Conservation (phyloP, 1,284 basidiomycete species). For the Coriolopsis trogii region DNA sequence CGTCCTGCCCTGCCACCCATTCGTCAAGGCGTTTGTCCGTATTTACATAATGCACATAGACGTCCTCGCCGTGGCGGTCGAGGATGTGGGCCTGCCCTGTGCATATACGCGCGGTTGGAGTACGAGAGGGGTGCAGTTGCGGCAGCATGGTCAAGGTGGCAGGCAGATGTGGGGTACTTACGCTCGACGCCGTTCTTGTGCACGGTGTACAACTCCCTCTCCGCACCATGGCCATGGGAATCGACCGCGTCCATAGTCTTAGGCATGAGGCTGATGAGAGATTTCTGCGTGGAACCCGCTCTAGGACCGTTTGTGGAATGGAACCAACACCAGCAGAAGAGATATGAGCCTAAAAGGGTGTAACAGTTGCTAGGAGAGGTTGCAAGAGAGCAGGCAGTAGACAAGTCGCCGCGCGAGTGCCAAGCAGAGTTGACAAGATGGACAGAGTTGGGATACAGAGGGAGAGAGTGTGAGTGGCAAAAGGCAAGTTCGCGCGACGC, state of each 20-base stretch:
- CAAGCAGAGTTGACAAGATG: not conserved
- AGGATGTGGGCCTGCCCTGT: slow-evolving; percentile 54
- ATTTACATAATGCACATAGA: slow-evolving; percentile 70
- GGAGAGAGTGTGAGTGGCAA: slow-evolving; percentile 5
- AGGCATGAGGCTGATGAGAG: slow-evolving; percentile 27
- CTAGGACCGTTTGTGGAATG: slow-evolving; percentile 5
- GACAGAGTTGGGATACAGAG: not conserved
- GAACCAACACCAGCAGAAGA: slow-evolving; percentile 9
- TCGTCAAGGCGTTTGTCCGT: slow-evolving; percentile 78
- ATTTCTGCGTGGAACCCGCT: slow-evolving; percentile 12
- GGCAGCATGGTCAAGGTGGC: not conserved
- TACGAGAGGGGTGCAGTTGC: not conserved
- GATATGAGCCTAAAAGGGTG: slow-evolving; percentile 6
- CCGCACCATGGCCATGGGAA: slow-evolving; percentile 18
- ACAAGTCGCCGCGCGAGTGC: too few species aligned
- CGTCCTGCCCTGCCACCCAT: slow-evolving; percentile 59
- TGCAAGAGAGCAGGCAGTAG: too few species aligned
- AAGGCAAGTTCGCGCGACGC: not conserved
- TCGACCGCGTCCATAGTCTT: slow-evolving; percentile 27
- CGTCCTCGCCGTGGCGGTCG: slow-evolving; percentile 48
- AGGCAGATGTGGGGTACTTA: slow-evolving; percentile 39
- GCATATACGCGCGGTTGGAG: slow-evolving; percentile 1
- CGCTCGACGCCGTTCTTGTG: slow-evolving; percentile 50
- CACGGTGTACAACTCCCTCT: slow-evolving; percentile 29
- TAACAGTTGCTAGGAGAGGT: too few species aligned